A percentile compares a stretch with the other conserved stretches of the same genome.
Evolutionary conservation across 2,329 filamentous ascomycete genomes (phyloP).

Genomic region (Corinectria fuckeliana): DNA sequence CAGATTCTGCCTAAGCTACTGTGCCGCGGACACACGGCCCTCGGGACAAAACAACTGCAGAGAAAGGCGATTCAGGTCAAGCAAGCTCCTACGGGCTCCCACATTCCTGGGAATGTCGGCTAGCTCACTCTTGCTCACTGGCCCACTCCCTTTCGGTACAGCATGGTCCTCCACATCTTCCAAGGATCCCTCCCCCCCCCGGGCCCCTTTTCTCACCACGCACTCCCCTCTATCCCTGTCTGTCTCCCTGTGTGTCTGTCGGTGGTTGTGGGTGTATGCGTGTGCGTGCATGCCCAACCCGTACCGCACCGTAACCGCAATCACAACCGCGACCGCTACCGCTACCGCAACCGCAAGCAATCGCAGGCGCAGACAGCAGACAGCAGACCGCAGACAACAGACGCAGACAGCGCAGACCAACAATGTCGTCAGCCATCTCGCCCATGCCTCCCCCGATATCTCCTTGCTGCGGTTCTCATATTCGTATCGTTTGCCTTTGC

Average conservation of each 20-base stretch:
- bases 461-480: conserved; percentile 11
- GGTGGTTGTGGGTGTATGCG: neutral
- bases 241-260: neutral
- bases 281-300: conserved; percentile 9
- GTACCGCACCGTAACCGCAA: conserved; percentile 1
- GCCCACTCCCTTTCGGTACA: neutral
- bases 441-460: conserved; percentile 2
- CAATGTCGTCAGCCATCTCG: neutral
- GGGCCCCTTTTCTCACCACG: neutral
- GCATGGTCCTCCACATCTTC: neutral
- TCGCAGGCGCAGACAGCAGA: neutral
- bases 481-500: neutral
- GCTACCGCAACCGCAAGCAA: neutral
- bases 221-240: neutral
- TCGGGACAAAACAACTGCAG: neutral
- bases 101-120: neutral
- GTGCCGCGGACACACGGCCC: conserved; percentile 8
- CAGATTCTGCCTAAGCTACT: conserved; percentile 2
- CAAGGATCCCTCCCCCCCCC: neutral
- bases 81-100: neutral
- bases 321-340: neutral
- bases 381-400: neutral
- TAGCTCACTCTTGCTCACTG: neutral
- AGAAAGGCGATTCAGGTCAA: neutral
- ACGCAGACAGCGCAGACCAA: neutral